Evolutionary conservation across 768 basidiomycete genomes (phyloP), one percentile per base, ranked within the genome.

Genomic region (Vararia minispora): DNA sequence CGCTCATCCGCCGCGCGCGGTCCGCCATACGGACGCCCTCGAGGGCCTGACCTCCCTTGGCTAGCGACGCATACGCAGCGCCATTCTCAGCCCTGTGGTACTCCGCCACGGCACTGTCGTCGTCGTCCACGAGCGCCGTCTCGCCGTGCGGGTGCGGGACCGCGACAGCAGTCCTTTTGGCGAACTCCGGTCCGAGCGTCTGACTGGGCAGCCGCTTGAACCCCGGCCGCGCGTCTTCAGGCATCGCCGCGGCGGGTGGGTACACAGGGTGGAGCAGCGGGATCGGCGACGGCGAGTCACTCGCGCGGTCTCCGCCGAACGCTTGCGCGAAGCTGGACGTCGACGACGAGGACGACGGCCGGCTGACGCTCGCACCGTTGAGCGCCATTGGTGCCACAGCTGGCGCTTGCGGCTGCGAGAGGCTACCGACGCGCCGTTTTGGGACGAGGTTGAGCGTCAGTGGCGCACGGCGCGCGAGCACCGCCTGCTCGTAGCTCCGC

Each of bases 131-230:
- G 14, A 27, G 3, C 14, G 36, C 36, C 3, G 18, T 18, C 20
- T 37, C 44, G n/a, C 40, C 46, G 4, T 34, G 35, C 14, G 33
- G 14, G 5, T 25, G 31, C 17, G 34, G 28, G 5, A 38, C 35
- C 14, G 22, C 23, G 7, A 39, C 42, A 29, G 45, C 45, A 4
- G 42, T 11, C 14, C 75, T 59, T 55, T 86, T 85, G 33, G 68
- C 45, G 44, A 64, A 65, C 25, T 59, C 59, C 2, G 79, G 77
- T 1, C 67, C 81, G n/a, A 86, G 57, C 8, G 79, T 79, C 59
- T 81, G 79, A 33, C 78, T 80, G 2, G 83, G 74, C 26, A 81
- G 54, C 31, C 83, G 63, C 63, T 87, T 87, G 52, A 82, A 84
- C 21, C 74, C 66, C 9, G 83, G 83, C 2, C 83, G 53, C 44